Evolutionary conservation across 192 early-diverging fungal genomes (phyloP).

Genomic region (Entomortierella chlamydospora): DNA sequence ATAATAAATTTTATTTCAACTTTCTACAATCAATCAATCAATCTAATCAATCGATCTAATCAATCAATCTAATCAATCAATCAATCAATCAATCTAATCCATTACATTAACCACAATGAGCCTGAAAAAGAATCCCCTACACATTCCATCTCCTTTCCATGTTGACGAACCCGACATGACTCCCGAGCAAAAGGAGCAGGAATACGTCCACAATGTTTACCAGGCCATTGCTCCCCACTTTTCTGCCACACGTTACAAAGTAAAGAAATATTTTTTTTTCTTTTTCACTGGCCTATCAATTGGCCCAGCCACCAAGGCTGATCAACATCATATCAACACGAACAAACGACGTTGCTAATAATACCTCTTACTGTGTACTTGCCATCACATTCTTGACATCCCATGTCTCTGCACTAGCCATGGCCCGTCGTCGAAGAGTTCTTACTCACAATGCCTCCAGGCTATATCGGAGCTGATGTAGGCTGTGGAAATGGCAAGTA

Average conservation of each 20-base stretch:
- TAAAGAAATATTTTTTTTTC: slow-evolving; percentile 24
- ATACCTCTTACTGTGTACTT: too few relatives aligned
- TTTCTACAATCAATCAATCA: not conserved
- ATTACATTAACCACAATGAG: slow-evolving; percentile 9
- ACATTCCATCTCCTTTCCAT: slow-evolving; percentile 48
- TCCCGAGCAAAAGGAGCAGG: slow-evolving; percentile 68
- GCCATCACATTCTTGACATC: too few relatives aligned
- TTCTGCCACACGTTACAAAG: slow-evolving; percentile 94
- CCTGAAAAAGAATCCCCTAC: slow-evolving; percentile 36
- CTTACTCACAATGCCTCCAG: slow-evolving; percentile 66
- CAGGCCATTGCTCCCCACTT: slow-evolving; percentile 94
- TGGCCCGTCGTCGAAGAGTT: slow-evolving; percentile 97
- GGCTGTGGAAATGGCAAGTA: slow-evolving; percentile 99
- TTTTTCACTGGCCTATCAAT: not conserved
- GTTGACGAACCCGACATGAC: slow-evolving; percentile 38
- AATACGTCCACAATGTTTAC: slow-evolving; percentile 93
- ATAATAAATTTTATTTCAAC: too few relatives aligned
- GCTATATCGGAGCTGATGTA: slow-evolving; percentile 91
- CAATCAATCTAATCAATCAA: too few relatives aligned
- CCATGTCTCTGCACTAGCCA: slow-evolving; percentile 63
- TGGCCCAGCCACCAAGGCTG: too few relatives aligned
- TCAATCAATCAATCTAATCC: not conserved
- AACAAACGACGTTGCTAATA: too few relatives aligned
- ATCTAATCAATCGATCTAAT: too few relatives aligned
- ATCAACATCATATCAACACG: not conserved